Base-by-base conservation (phyloP, 208 protist genomes). In the Crithidia brevicula region DNA sequence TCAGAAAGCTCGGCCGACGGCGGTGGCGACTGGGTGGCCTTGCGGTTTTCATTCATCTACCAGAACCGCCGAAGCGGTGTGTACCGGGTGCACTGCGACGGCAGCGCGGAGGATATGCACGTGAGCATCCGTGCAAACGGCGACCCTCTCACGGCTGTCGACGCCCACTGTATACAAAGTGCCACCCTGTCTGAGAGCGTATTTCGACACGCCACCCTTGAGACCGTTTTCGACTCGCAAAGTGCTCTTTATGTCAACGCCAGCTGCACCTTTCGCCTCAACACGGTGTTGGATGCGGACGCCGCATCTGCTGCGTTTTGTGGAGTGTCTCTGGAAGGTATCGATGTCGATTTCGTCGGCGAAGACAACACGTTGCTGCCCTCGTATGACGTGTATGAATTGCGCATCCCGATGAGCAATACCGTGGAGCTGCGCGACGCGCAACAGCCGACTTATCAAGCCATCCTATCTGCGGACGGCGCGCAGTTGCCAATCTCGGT, bases 41-140 rank as follows among this genome's bases (percentile, higher is more conserved):
- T 72, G n/a, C 66, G 66, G 20, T 72, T 64, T 31, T 40, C 66
- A 11, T 74, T 72, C 25, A 20, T 82, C 3, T 74, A 67, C 45
- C 46, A 76, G 30, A 74, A 69, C 42, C 16, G 52, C 18, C 46
- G 50, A 46, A 58, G 47, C 40, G 79, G 74, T 2, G 36, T 4
- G 6, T 85, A 73, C 34, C 60, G 60, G 23, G 2, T 81, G 16
- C 79, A 85, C 67, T 85, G 79, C 63, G 73, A 74, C 64, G 74
- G 79, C 27, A 77, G 71, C 42, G 52, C 38, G 8, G 71, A 73
- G n/a, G 67, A 73, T n/a, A 63, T 75, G 67, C 60, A 67, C 4
- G 30, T 67, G 11, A 38, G 43, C 27, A 31, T 62, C 50, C 28
- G 31, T 23, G 43, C 60, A 10, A 57, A 30, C 45, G 31, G 16